A percentile compares a stretch with the other conserved stretches of the same genome.
phyloP scores from a whole-genome alignment of 768 basidiomycete species.

The Podaxis sp. region DNA sequence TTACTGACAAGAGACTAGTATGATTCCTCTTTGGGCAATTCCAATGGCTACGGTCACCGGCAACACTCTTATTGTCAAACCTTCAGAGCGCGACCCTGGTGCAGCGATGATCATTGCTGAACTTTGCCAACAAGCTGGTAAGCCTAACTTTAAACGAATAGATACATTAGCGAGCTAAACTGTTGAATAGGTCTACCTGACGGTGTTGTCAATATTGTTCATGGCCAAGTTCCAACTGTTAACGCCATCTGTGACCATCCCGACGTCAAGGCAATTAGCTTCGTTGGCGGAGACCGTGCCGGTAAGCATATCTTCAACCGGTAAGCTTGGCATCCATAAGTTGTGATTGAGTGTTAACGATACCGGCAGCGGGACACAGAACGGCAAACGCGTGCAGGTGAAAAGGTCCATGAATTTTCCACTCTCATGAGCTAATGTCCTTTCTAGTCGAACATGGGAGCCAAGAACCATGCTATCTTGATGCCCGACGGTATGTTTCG shows the following conservation, averaged over 20 bases:
- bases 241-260: constrained; percentile 94
- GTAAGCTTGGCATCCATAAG: constrained; percentile 25
- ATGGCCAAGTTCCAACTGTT: constrained; percentile 86
- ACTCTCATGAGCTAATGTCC: neutral
- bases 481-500: constrained; percentile 81
- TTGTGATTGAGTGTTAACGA: neutral
- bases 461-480: constrained; percentile 91
- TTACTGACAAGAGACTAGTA: constrained; percentile 36
- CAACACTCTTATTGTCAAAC: constrained; percentile 93
- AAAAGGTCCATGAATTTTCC: constrained; percentile 2
- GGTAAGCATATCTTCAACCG: constrained; percentile 93
- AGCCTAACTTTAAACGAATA: constrained; percentile 7
- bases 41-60: constrained; percentile 86
- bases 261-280: constrained; percentile 89
- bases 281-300: constrained; percentile 91
- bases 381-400: constrained; percentile 87
- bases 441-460: constrained; percentile 64
- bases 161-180: neutral
- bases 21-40: constrained; percentile 98
- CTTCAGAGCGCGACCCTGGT: constrained; percentile 94
- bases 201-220: constrained; percentile 89
- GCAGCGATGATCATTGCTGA: constrained; percentile 98
- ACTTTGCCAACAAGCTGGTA: constrained; percentile 81
- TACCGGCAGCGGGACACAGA: constrained; percentile 61
- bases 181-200: constrained; percentile 56